Evolutionary conservation across 352 stramenopile genomes (phyloP).

Genomic region (Albugo candida): DNA sequence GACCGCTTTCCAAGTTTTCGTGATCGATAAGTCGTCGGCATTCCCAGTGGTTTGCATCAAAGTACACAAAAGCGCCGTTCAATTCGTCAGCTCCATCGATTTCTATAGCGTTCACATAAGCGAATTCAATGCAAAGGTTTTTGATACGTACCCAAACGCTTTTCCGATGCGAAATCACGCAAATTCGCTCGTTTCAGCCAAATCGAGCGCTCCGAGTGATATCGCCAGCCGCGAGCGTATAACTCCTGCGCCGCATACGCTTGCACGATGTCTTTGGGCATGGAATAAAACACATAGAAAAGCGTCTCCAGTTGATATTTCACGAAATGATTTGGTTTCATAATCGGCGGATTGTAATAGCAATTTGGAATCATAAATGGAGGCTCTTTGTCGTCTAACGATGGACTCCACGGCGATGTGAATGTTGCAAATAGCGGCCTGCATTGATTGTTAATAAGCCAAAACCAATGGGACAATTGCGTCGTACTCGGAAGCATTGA

Average conservation of each 20-base stretch:
- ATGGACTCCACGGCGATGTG: conserved; percentile 57
- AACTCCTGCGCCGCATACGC: conserved; percentile 78
- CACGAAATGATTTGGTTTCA: conserved; percentile 94
- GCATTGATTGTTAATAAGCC: background rate
- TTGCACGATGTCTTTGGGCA: conserved; percentile 96
- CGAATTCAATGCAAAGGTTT: background rate
- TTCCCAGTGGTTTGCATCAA: conserved; percentile 90
- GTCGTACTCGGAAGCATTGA: conserved; percentile 66
- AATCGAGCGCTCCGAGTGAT: conserved; percentile 92
- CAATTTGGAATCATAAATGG: conserved; percentile 69
- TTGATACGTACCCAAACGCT: background rate
- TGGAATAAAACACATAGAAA: conserved; percentile 99
- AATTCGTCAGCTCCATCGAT: background rate
- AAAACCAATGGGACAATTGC: background rate
- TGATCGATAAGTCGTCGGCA: conserved; percentile 79
- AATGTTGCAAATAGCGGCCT: conserved; percentile 67
- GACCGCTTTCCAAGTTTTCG: conserved; percentile 71
- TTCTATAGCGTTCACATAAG: background rate
- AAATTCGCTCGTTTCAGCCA: conserved; percentile 87
- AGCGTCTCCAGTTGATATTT: conserved; percentile 98
- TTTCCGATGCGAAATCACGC: conserved; percentile 21
- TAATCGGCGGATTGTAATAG: conserved; percentile 85
- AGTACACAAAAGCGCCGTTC: conserved; percentile 81
- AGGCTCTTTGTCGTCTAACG: conserved; percentile 58
- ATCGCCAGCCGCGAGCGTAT: conserved; percentile 91